Evolutionary conservation across 2,329 filamentous ascomycete species (phyloP), one percentile per base, ranked within the genome.

Genomic region (Cryoendolithus antarcticus): DNA sequence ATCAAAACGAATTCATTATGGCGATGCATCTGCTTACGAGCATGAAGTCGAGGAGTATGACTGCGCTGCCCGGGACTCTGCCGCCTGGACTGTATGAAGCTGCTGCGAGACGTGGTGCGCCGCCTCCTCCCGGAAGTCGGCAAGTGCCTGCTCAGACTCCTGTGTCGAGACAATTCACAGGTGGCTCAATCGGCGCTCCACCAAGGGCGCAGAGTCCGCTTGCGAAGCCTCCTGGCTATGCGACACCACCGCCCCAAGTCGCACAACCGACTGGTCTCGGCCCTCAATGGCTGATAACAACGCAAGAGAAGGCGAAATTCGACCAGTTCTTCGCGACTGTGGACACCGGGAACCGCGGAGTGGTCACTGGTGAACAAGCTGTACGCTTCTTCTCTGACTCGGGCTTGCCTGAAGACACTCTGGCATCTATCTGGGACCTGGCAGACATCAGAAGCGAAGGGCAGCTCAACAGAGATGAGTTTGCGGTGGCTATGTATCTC

Each of bases 11-110:
- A 54, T 98, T 98, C 59, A 83, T 94, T 56, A 93, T 98, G 55
- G 91, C 91, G 34, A 98, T 98, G 91, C 91, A 98, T 61, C 69
- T 98, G 44, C 71, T 98, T 45, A 89, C 86, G 9, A 94, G 86
- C 9, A 86, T 85, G 64, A 94, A 93, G 68, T 82, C 79, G 9
- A 83, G 86, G 13, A 71, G 78, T 24, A 72, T 98, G 59, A 79
- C 85, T 47, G 77, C 74, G 12, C 70, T 96, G 41, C 91, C 91
- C 2, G 81, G 69, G 44, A 75, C 82, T 21, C 72, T 98, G 2
- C 91, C 91, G 4, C 77, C 84, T 9, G 83, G 81, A 8, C 68
- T 98, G 4, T 94, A 93, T 55, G 91, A 98, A 56, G 89, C 88
- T 34, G 91, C 91, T 6, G 77, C 83, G 35, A 75, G 86, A 47